Evolutionary conservation across 345 rosid genomes (phyloP), one percentile per base, ranked within the genome.

Genomic region (Citrus reticulata): DNA sequence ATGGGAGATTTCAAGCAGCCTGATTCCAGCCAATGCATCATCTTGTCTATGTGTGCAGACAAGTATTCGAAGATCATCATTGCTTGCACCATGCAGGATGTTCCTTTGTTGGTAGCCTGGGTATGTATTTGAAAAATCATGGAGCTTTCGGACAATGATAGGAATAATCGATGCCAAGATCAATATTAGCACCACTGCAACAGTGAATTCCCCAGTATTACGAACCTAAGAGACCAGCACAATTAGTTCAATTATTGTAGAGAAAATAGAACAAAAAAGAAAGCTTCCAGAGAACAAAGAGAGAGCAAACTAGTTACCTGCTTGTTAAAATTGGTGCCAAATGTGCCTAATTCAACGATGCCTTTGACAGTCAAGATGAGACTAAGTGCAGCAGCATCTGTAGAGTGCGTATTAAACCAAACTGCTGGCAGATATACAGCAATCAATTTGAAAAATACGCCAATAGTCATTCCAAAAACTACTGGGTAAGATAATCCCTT

Each of bases 301-400:
- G 68, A 32, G 39, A 40, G 9, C 14, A 58, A 14, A 35, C 17
- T 25, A 27, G 7, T 25, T 63, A 76, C 78, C 78, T 16, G 17
- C n/a, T n/a, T 73, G 30, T 76, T 46, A 64, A 35, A 11, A 46
- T 14, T 32, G 62, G 19, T 30, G 17, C 7, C 29, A 29, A 79
- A 57, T 6, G 19, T 37, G 55, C 80, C 87, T 29, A 84, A 37
- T 64, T 84, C 87, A 22, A 37, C 32, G 24, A 76, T 40, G 51
- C 87, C 84, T 68, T 75, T 84, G 68, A 19, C 72, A 55, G 46
- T 78, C 78, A 84, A 24, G 34, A 84, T 75, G 42, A 81, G 49
- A 10, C 81, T 20, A 51, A 81, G 76, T 39, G 80, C 72, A 54
- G 55, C 34, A 46, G 82, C 76, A 59, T 81, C 84, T 71, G 20